Conservation (phyloP, 208 protist genomes). For the Porcisia deanei region DNA sequence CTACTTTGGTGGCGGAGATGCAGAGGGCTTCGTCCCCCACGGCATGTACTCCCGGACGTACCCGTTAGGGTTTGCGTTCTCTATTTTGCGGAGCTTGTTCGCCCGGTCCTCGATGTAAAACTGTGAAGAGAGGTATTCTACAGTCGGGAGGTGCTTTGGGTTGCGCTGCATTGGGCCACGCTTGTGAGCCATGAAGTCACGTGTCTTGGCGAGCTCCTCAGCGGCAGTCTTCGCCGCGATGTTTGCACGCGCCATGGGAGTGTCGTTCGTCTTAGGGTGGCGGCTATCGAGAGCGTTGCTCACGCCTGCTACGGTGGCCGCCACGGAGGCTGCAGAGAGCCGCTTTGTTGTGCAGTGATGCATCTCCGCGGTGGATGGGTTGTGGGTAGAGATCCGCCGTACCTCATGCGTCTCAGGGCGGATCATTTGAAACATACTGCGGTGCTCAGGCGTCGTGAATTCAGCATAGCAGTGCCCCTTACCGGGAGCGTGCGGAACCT, state of each 20-base stretch:
- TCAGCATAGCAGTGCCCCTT: conserved; percentile 53
- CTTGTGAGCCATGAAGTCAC: conserved; percentile 57
- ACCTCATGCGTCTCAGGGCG: conserved; percentile 39
- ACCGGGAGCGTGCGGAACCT: conserved; percentile 51
- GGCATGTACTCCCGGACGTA: conserved; percentile 66
- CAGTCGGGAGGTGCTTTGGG: conserved; percentile 29
- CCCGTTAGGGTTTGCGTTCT: conserved; percentile 70
- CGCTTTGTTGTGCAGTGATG: conserved; percentile 35
- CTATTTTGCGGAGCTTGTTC: conserved; percentile 42
- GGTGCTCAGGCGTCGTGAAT: conserved; percentile 37
- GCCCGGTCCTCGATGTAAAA: conserved; percentile 31
- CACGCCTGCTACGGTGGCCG: conserved; percentile 37
- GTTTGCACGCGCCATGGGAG: conserved; percentile 60
- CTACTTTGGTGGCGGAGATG: conserved; percentile 38
- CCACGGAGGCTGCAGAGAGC: conserved; percentile 30
- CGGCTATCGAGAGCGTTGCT: conserved; percentile 24
- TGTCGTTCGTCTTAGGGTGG: conserved; percentile 39
- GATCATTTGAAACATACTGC: conserved; percentile 55
- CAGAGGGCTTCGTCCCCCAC: conserved; percentile 29
- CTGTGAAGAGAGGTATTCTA: conserved; percentile 26
- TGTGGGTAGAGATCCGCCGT: conserved; percentile 21
- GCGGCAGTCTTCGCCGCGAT: conserved; percentile 56
- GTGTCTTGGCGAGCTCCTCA: conserved; percentile 60
- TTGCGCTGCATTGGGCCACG: conserved; percentile 12
- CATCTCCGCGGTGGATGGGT: conserved; percentile 10